Conservation (phyloP, 176 grass and related monocot genomes). For the Cymbopogon citratus region DNA sequence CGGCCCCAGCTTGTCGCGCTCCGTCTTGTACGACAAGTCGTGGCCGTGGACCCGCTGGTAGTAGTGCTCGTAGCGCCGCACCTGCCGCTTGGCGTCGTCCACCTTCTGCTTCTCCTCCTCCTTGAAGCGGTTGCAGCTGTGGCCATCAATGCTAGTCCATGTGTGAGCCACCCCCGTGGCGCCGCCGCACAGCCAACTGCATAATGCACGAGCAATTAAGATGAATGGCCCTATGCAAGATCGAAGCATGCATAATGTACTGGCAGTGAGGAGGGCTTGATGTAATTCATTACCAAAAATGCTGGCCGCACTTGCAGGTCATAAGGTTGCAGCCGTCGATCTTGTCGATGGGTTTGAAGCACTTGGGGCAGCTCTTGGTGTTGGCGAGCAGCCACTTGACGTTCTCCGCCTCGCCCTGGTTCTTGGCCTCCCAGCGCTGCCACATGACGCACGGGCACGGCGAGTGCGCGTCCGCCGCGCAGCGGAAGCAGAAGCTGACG, state of each 20-base stretch:
- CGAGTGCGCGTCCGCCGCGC: slow-evolving; percentile 27
- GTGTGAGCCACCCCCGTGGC: background rate
- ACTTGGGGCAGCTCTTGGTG: slow-evolving; percentile 59
- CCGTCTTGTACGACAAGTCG: slow-evolving; percentile 8
- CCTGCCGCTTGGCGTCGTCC: slow-evolving; percentile 2
- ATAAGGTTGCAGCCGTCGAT: slow-evolving; percentile 38
- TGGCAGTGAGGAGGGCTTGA: too few relatives aligned
- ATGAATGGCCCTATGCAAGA: background rate
- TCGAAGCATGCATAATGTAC: too few relatives aligned
- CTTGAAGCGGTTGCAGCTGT: slow-evolving; percentile 46
- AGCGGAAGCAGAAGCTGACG: slow-evolving; percentile 51
- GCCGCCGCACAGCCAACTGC: slow-evolving; percentile 53
- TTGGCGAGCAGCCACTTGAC: slow-evolving; percentile 40
- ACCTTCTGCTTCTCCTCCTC: slow-evolving; percentile 19
- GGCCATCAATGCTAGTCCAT: background rate
- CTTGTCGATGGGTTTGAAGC: slow-evolving; percentile 39
- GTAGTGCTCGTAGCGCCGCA: slow-evolving; percentile 38
- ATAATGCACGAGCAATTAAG: background rate
- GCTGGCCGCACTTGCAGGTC: slow-evolving; percentile 27
- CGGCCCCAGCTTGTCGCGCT: slow-evolving; percentile 17
- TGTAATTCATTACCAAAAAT: slow-evolving; percentile 24
- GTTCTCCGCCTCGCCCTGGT: slow-evolving; percentile 16
- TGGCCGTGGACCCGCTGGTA: slow-evolving; percentile 33
- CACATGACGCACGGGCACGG: slow-evolving; percentile 51
- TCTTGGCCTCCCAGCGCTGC: slow-evolving; percentile 36